Percentiles rank a stretch among this genome's conserved stretches.
Conservation (phyloP, 2,329 filamentous ascomycete species). For the Colletotrichum cordylinicola region DNA sequence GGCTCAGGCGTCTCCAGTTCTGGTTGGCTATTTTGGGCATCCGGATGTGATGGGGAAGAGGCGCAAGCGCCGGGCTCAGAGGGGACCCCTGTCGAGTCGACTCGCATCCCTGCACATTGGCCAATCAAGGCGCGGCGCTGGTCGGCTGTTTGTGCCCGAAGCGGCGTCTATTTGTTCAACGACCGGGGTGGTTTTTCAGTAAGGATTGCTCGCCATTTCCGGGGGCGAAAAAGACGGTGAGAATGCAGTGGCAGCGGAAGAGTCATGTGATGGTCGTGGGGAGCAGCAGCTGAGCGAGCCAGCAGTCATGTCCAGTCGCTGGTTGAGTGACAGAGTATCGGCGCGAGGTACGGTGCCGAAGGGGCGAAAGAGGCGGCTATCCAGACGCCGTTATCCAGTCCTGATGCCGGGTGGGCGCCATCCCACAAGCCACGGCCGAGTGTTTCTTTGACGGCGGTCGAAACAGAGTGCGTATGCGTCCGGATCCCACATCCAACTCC, state of each 20-base stretch:
- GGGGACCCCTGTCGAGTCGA: slow-evolving; percentile 24
- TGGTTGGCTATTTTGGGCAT: slow-evolving; percentile 45
- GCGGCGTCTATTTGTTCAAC: slow-evolving; percentile 21
- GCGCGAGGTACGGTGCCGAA: neutral
- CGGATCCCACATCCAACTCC: neutral
- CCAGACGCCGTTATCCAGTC: slow-evolving; percentile 5
- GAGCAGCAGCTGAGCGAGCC: neutral
- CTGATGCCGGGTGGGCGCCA: neutral
- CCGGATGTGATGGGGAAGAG: slow-evolving; percentile 29
- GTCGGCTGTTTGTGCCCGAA: slow-evolving; percentile 23
- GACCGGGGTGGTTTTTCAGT: neutral
- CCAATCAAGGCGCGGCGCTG: slow-evolving; percentile 27
- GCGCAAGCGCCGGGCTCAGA: slow-evolving; percentile 41
- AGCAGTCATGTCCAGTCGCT: neutral
- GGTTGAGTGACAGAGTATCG: neutral
- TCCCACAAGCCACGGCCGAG: neutral
- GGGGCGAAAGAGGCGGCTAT: slow-evolving; percentile 6
- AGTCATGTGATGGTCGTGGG: neutral
- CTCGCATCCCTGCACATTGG: slow-evolving; percentile 19
- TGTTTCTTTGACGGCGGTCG: neutral
- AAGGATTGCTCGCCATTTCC: slow-evolving; percentile 6
- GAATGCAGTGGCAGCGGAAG: neutral
- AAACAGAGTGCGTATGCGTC: neutral
- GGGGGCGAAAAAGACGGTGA: slow-evolving; percentile 16
- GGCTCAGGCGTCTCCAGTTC: slow-evolving; percentile 26